phyloP scores from a whole-genome alignment of 225 moss, liverwort and hornwort species.

The Physcomitrellopsis africana region DNA sequence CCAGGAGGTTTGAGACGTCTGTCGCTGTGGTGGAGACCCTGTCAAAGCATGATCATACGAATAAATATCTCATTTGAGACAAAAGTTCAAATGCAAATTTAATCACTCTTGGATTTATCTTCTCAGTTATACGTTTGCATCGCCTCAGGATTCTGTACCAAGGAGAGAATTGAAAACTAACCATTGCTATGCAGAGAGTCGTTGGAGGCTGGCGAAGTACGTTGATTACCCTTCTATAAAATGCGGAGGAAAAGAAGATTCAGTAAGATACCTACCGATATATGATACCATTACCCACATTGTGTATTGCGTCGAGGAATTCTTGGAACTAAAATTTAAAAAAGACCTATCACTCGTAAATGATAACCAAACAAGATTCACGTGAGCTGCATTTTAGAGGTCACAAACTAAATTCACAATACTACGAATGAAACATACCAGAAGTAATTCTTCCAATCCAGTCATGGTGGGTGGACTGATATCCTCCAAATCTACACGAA shows the following conservation, averaged over 20 bases:
- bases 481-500: constrained; percentile 43
- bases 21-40: constrained; percentile 69
- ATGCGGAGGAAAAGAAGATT: not conserved
- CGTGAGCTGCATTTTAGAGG: not conserved
- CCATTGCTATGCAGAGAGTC: constrained; percentile 61
- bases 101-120: not conserved
- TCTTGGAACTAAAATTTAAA: not conserved
- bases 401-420: not conserved
- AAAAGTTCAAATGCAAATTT: too few species aligned
- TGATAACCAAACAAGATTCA: not conserved
- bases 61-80: not conserved
- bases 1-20: constrained; percentile 78
- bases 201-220: constrained; percentile 49
- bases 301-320: too few species aligned
- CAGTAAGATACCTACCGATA: not conserved
- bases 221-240: constrained; percentile 45
- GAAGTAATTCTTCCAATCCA: constrained; percentile 62
- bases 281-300: not conserved
- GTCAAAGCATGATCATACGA: not conserved
- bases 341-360: not conserved
- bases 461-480: constrained; percentile 49
- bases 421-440: constrained; percentile 37
- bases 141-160: not conserved
- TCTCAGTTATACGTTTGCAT: not conserved
- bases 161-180: constrained; percentile 22